phyloP scores from a whole-genome alignment of 768 basidiomycete species.

The Leccinum rimulosum region DNA sequence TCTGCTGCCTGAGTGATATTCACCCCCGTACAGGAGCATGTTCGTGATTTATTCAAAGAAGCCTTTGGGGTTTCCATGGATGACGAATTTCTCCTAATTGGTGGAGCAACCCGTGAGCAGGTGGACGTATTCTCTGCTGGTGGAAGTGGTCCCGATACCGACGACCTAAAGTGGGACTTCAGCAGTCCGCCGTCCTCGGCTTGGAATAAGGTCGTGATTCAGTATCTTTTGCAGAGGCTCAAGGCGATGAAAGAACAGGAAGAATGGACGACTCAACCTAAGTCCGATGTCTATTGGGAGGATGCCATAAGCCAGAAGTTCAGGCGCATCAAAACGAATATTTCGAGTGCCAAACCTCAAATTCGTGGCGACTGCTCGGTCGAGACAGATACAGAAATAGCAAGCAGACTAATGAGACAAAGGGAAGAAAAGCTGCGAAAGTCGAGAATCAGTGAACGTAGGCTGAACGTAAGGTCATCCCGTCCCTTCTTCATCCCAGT shows the following conservation, averaged over 20 bases:
- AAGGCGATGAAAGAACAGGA: neutral
- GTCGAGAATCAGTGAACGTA: neutral
- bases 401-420: neutral
- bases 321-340: neutral
- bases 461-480: neutral
- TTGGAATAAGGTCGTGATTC: neutral
- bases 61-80: neutral
- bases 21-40: neutral
- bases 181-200: neutral
- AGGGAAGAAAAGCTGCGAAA: neutral
- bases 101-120: neutral
- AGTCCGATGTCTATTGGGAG: neutral
- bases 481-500: too few species aligned
- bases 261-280: neutral
- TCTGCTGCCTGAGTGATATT: neutral
- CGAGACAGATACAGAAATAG: neutral
- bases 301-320: neutral
- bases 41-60: neutral
- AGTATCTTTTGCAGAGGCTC: neutral
- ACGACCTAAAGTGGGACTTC: conserved; percentile 2
- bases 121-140: neutral
- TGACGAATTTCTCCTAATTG: neutral
- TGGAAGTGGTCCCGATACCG: neutral
- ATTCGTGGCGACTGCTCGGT: too few species aligned
- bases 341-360: neutral